Evolutionary conservation across 2,329 filamentous ascomycete genomes (phyloP), one percentile per base, ranked within the genome.

Genomic region (Calcarisporium arbuscula): DNA sequence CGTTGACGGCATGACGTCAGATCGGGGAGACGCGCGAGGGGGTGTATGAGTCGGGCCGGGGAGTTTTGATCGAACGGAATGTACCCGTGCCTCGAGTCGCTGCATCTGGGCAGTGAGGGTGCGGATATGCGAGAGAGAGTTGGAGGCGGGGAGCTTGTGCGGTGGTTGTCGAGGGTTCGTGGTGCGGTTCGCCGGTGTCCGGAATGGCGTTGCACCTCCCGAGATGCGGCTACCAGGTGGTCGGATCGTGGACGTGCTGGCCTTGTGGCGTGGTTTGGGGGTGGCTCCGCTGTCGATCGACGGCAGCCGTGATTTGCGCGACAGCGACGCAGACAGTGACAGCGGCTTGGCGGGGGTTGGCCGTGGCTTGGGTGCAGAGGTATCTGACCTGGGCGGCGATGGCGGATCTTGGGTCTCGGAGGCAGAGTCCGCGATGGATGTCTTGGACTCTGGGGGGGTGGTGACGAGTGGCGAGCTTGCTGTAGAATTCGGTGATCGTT

Each of bases 51-150:
- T 72, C 3, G 89, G 86, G 2, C 83, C 86, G 3, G 92, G 92
- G 15, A 98, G 74, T 61, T 92, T 95, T 25, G 90, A 95, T 47
- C 88, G 80, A 14, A 83, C 92, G 17, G 82, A 87, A 41, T 96
- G 88, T 8, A 98, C 90, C 28, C 92, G 78, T 43, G 92, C 86
- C 58, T 96, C 92, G 41, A 98, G 80, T 47, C 87, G 85, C 61
- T 95, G 87, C 88, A 96, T 95, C 63, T 96, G 92, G 19, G 87
- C 89, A 39, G 94, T 95, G 45, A 98, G 79, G 19, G 82, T 84
- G 44, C 90, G 86, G 52, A 98, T 94, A 57, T 98, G 92, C 46
- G 85, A 84, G 32, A 98, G 76, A 3, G 92, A 96, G 43, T 68
- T 77, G 42, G 70, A 80, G 34, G 69, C 66, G 18, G 75, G 72